Percentiles rank a stretch among this genome's conserved stretches.
Conservation (phyloP, 805 yeast genomes). For the Kuraishia piskuri region DNA sequence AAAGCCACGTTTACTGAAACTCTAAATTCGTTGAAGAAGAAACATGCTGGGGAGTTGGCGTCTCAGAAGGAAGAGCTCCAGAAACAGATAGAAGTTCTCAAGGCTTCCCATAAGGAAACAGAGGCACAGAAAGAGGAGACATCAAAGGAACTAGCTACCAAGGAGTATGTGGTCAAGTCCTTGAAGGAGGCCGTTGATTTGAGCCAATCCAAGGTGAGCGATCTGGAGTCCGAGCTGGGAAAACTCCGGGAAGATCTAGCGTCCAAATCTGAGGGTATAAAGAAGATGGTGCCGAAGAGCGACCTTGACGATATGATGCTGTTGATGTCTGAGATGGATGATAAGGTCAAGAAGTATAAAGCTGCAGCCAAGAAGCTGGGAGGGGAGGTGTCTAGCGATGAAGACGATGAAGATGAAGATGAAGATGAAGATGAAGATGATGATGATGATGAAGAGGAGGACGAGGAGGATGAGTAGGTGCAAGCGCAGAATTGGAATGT, state of each 20-base stretch:
- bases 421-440: conserved; percentile 43
- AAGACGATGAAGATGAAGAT: conserved; percentile 58
- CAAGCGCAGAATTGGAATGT: no score
- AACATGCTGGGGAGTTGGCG: conserved; percentile 1
- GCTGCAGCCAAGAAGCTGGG: conserved; percentile 41
- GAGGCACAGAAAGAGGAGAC: neutral
- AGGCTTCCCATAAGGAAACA: neutral
- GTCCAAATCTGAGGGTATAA: neutral
- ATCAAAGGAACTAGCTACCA: neutral
- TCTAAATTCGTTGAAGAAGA: neutral
- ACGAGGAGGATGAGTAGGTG: conserved; percentile 20
- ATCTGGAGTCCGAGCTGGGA: neutral
- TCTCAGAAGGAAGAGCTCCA: conserved; percentile 8
- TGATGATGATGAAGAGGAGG: conserved; percentile 47
- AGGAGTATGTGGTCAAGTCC: neutral
- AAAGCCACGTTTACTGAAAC: neutral
- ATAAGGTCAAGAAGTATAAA: conserved; percentile 51
- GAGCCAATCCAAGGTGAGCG: neutral
- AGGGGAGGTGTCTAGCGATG: conserved; percentile 60
- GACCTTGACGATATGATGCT: conserved; percentile 72
- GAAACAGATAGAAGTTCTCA: conserved; percentile 4
- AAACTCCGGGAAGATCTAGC: neutral
- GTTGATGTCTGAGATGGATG: conserved; percentile 71
- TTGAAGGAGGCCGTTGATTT: neutral
- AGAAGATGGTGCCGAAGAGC: conserved; percentile 32